A percentile compares a stretch with the other conserved stretches of the same genome.
Evolutionary conservation across 106 monocot species (phyloP).

Genomic region (Triglochin maritima): DNA sequence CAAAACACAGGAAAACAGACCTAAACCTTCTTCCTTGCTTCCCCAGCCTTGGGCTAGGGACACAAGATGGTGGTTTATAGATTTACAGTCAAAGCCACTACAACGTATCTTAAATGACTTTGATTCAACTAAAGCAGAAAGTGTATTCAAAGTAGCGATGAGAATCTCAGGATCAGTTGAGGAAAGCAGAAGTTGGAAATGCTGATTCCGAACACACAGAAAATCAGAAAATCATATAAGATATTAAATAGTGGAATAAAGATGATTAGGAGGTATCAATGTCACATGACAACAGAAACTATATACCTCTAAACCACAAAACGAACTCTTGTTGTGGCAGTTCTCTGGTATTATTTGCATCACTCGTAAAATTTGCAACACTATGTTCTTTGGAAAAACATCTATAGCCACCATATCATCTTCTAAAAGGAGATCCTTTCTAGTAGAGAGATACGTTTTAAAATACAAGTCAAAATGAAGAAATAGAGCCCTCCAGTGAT

Average conservation of each 20-base stretch:
- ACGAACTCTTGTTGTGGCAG: constrained; percentile 88
- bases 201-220: constrained; percentile 26
- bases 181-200: constrained; percentile 85
- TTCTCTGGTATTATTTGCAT: constrained; percentile 95
- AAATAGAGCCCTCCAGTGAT: constrained; percentile 96
- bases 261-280: neutral
- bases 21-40: constrained; percentile 99
- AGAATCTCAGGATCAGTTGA: constrained; percentile 96
- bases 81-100: constrained; percentile 57
- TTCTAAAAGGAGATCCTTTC: constrained; percentile 83
- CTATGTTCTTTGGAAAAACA: constrained; percentile 68
- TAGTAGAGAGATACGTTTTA: constrained; percentile 68
- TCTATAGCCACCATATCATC: constrained; percentile 63
- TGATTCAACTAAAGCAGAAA: constrained; percentile 80
- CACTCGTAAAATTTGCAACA: constrained; percentile 85
- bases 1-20: constrained; percentile 80
- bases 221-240: constrained; percentile 6
- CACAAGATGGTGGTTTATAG: constrained; percentile 66
- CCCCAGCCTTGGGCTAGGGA: constrained; percentile 98
- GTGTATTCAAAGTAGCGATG: constrained; percentile 75
- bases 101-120: constrained; percentile 93
- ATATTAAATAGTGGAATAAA: neutral
- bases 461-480: constrained; percentile 97
- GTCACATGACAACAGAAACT: too few species aligned
- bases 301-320: constrained; percentile 83